Conservation (phyloP, 2,329 filamentous ascomycete genomes). For the Ascocoryne sarcoides region DNA sequence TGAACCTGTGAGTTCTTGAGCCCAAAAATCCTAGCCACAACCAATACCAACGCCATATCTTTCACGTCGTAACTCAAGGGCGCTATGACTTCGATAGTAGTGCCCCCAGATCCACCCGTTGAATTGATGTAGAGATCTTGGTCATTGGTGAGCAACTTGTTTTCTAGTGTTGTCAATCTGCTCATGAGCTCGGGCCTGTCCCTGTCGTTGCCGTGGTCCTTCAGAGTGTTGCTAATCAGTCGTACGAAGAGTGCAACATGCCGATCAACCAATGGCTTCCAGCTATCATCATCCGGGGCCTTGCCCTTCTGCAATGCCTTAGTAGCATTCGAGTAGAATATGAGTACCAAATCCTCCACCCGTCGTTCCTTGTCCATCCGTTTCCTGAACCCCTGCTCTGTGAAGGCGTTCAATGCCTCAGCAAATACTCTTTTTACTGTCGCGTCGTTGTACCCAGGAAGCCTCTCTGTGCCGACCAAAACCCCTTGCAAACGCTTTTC, state of each 20-base stretch:
- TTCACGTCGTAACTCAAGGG: slow-evolving; percentile 88
- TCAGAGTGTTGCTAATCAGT: slow-evolving; percentile 69
- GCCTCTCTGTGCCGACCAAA: slow-evolving; percentile 69
- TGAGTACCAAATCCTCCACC: slow-evolving; percentile 85
- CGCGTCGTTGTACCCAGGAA: slow-evolving; percentile 86
- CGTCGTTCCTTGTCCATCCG: slow-evolving; percentile 89
- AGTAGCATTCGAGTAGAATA: slow-evolving; percentile 92
- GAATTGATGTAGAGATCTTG: slow-evolving; percentile 69
- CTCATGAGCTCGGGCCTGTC: slow-evolving; percentile 78
- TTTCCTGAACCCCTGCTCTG: slow-evolving; percentile 78
- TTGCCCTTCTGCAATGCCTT: slow-evolving; percentile 80
- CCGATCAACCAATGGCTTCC: slow-evolving; percentile 86
- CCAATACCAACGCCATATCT: slow-evolving; percentile 90
- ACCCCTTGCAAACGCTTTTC: slow-evolving; percentile 36
- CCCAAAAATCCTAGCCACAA: slow-evolving; percentile 79
- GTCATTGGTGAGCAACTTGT: slow-evolving; percentile 87
- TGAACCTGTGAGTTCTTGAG: slow-evolving; percentile 73
- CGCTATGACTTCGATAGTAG: slow-evolving; percentile 70
- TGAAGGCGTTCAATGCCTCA: slow-evolving; percentile 87
- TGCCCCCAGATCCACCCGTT: slow-evolving; percentile 47
- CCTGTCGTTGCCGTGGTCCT: slow-evolving; percentile 74
- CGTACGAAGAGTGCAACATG: slow-evolving; percentile 93
- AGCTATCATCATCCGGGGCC: slow-evolving; percentile 70
- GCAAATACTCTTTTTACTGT: slow-evolving; percentile 89
- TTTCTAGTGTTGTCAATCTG: slow-evolving; percentile 74